Evolutionary conservation across 345 rosid species (phyloP).

Genomic region (Dovyalis caffra): DNA sequence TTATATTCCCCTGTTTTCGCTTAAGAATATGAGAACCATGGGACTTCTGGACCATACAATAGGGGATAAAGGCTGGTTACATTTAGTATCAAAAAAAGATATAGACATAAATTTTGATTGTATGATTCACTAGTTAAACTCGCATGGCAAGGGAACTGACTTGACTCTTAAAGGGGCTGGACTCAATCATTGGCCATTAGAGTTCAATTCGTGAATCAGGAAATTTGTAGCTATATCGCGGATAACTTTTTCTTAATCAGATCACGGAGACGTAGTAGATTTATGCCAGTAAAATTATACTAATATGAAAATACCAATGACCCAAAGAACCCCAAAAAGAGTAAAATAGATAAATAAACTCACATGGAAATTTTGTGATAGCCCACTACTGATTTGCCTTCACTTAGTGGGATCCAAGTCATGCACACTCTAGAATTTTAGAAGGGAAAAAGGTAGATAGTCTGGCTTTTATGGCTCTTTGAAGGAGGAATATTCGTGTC

Average conservation of each 20-base stretch:
- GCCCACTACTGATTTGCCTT: neutral
- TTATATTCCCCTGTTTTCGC: neutral
- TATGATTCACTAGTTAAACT: neutral
- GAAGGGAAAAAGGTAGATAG: neutral
- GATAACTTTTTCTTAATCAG: neutral
- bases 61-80: neutral
- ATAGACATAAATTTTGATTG: neutral
- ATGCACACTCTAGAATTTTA: neutral
- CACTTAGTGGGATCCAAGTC: conserved; percentile 13
- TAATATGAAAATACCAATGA: neutral
- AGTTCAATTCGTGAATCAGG: too few relatives aligned
- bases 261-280: neutral
- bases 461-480: neutral
- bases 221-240: neutral
- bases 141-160: neutral
- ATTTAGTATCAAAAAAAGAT: neutral
- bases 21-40: neutral
- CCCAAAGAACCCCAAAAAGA: neutral
- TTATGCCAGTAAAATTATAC: neutral
- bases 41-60: neutral
- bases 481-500: neutral
- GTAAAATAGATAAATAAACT: too few relatives aligned
- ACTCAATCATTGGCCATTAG: too few relatives aligned
- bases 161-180: too few relatives aligned
- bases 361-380: neutral